Percentiles rank a stretch among this genome's conserved stretches.
phyloP scores from a whole-genome alignment of 1,139 yeast genomes.

The Diutina scorzettiae region DNA sequence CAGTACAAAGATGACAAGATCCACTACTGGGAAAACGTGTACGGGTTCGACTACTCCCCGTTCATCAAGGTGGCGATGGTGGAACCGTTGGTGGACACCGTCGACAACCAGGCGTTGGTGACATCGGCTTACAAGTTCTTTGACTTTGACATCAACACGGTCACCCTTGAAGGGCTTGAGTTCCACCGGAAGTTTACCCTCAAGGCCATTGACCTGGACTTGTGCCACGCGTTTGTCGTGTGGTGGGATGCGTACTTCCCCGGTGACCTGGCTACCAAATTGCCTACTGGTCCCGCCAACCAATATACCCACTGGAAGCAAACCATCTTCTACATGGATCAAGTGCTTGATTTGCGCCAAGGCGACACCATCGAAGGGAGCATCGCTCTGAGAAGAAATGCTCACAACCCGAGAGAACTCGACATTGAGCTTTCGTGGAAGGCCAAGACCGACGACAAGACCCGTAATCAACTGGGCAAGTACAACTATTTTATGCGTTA shows the following conservation, averaged over 20 bases:
- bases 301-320: conserved; percentile 95
- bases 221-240: conserved; percentile 78
- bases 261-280: conserved; percentile 43
- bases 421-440: conserved; percentile 57
- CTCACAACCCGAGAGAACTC: conserved; percentile 69
- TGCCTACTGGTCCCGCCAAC: conserved; percentile 75
- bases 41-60: conserved; percentile 87
- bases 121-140: conserved; percentile 62
- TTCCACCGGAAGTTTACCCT: conserved; percentile 59
- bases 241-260: conserved; percentile 96
- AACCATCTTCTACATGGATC: conserved; percentile 83
- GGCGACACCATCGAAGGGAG: conserved; percentile 70
- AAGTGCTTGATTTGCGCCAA: conserved; percentile 63
- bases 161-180: conserved; percentile 69
- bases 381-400: conserved; percentile 68
- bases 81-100: conserved; percentile 92
- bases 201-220: conserved; percentile 66
- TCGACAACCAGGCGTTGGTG: conserved; percentile 65
- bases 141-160: conserved; percentile 83
- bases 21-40: conserved; percentile 93
- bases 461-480: conserved; percentile 44
- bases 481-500: conserved; percentile 58
- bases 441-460: conserved; percentile 39
- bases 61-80: conserved; percentile 65
- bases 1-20: conserved; percentile 89